Evolutionary conservation across 768 basidiomycete species (phyloP).

Genomic region (Boletus tylopilopsis): DNA sequence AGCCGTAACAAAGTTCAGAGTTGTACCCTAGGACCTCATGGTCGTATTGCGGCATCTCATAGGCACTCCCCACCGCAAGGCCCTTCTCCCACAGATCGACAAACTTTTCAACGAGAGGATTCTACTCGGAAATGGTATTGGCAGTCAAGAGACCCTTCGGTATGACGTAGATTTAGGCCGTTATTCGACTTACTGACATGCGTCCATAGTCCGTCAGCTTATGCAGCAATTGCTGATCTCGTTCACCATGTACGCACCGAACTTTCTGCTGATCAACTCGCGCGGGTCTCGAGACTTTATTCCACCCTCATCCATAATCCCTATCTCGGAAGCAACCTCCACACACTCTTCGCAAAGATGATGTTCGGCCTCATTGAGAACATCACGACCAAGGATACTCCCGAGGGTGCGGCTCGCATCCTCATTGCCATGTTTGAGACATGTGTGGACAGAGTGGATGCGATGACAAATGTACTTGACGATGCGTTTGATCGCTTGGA

Average conservation of each 20-base stretch:
- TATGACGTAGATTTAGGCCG: constrained; percentile 27
- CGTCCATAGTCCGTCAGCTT: constrained; percentile 62
- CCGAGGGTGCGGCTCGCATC: constrained; percentile 63
- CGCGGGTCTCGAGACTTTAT: constrained; percentile 77
- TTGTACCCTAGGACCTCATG: constrained; percentile 68
- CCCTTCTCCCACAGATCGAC: constrained; percentile 79
- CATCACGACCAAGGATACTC: constrained; percentile 71
- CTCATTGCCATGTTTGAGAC: constrained; percentile 76
- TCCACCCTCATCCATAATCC: constrained; percentile 89
- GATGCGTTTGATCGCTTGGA: constrained; percentile 47
- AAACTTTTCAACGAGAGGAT: constrained; percentile 90
- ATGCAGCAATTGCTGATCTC: constrained; percentile 87
- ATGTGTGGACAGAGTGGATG: constrained; percentile 80
- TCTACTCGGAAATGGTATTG: constrained; percentile 78
- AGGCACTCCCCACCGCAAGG: constrained; percentile 69
- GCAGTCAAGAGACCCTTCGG: constrained; percentile 83
- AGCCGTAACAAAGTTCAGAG: not conserved
- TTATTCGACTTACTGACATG: constrained; percentile 1
- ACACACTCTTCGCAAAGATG: constrained; percentile 90
- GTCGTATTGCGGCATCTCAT: constrained; percentile 90
- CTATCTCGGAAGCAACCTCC: constrained; percentile 72
- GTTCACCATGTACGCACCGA: constrained; percentile 89
- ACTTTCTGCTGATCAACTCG: constrained; percentile 70
- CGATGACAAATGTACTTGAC: constrained; percentile 61
- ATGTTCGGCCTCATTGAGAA: constrained; percentile 86